Conservation (phyloP, 495 filamentous ascomycete species). For the Pyrenopolyporus hunteri region DNA sequence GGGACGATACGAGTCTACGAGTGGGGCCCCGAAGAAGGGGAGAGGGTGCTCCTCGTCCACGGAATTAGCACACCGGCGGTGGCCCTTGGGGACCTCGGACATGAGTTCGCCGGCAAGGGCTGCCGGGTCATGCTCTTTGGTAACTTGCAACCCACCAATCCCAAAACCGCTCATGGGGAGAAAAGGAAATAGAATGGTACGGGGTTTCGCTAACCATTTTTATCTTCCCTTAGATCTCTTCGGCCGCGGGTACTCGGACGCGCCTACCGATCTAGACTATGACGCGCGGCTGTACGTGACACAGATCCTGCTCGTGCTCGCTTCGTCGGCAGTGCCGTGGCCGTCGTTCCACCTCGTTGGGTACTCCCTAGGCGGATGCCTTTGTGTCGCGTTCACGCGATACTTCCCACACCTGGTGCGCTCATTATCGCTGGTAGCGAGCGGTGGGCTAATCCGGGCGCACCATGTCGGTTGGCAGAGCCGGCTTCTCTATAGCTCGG, state of each 20-base stretch:
- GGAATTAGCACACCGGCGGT: slow-evolving; percentile 75
- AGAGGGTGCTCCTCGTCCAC: slow-evolving; percentile 73
- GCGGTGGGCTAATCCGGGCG: slow-evolving; percentile 71
- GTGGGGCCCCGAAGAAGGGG: slow-evolving; percentile 72
- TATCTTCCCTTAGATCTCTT: slow-evolving; percentile 66
- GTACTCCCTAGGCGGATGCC: slow-evolving; percentile 84
- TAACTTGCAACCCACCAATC: slow-evolving; percentile 46
- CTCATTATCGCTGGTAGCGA: slow-evolving; percentile 74
- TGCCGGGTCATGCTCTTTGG: slow-evolving; percentile 77
- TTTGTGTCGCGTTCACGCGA: slow-evolving; percentile 74
- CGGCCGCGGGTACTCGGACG: slow-evolving; percentile 78
- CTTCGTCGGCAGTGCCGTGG: slow-evolving; percentile 74
- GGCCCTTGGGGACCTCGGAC: slow-evolving; percentile 63
- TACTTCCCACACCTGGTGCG: slow-evolving; percentile 71
- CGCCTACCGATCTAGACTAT: slow-evolving; percentile 69
- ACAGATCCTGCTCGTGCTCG: slow-evolving; percentile 73
- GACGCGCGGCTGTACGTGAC: slow-evolving; percentile 75
- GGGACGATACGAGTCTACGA: slow-evolving; percentile 76
- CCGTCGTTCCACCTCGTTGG: slow-evolving; percentile 75
- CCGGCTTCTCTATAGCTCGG: slow-evolving; percentile 65
- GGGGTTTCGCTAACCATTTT: slow-evolving; percentile 2
- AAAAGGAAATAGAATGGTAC: background rate
- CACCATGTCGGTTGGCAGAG: slow-evolving; percentile 65
- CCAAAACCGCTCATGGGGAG: too few relatives aligned
- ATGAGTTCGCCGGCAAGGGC: slow-evolving; percentile 65